A percentile compares a stretch with the other conserved stretches of the same genome.
Evolutionary conservation across 2,329 filamentous ascomycete genomes (phyloP).

Genomic region (Ciborinia camelliae): DNA sequence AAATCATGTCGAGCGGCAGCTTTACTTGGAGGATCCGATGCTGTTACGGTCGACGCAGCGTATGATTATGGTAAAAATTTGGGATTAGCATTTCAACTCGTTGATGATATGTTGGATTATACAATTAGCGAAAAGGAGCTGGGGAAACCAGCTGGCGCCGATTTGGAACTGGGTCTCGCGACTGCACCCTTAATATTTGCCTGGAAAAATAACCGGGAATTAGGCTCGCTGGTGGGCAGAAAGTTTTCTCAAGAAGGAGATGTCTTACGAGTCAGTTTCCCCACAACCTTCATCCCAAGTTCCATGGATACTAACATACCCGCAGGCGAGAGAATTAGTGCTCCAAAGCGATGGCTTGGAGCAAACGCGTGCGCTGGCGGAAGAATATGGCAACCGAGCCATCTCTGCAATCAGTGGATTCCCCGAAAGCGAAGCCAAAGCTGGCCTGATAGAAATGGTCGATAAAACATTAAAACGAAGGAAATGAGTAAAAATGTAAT

Average conservation of each 20-base stretch:
- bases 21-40: constrained; percentile 73
- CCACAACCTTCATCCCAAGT: neutral
- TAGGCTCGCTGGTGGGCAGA: constrained; percentile 84
- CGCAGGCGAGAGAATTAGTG: constrained; percentile 81
- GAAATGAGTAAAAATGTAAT: constrained; percentile 55
- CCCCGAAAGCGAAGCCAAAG: constrained; percentile 92
- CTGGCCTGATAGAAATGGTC: constrained; percentile 89
- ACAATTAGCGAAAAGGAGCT: constrained; percentile 80
- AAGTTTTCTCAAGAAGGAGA: constrained; percentile 85
- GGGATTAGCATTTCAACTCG: constrained; percentile 91
- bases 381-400: constrained; percentile 86
- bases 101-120: constrained; percentile 98
- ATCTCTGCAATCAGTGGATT: constrained; percentile 79
- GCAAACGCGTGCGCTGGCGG: constrained; percentile 84
- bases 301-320: constrained; percentile 25
- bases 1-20: constrained; percentile 93
- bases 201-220: constrained; percentile 82
- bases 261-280: constrained; percentile 68
- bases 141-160: constrained; percentile 91
- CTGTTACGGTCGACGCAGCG: constrained; percentile 80
- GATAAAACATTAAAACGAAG: constrained; percentile 84
- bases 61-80: constrained; percentile 92
- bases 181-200: constrained; percentile 94
- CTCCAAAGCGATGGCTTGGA: constrained; percentile 81
- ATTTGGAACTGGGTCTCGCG: constrained; percentile 87